Evolutionary conservation across 345 rosid genomes (phyloP), one percentile per base, ranked within the genome.

Genomic region (Boechera stricta): DNA sequence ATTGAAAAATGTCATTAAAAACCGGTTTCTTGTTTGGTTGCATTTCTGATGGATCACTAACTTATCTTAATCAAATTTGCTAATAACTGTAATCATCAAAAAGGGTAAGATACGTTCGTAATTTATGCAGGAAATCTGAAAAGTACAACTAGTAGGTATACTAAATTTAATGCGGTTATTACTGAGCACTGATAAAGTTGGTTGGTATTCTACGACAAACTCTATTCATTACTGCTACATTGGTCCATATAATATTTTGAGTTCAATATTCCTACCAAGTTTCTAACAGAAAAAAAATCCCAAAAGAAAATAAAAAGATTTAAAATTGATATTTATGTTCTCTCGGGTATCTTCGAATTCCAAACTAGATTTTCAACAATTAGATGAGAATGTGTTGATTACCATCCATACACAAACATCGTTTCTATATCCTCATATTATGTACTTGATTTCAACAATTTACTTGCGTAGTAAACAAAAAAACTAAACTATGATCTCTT

Each of bases 131-230:
- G 59, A 69, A 62, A 36, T 54, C 71, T 69, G 64, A 54, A 41
- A 61, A 69, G 64, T 77, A 54, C 33, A 10, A 53, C 7, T 42
- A 62, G 69, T 61, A 61, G 74, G 79, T 69, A 15, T 33, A 69
- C 74, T 61, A 33, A 52, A 52, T 69, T 76, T 6, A 76, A 60
- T 69, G 69, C 74, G 29, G 62, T 31, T 76, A 29, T 68, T 76
- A 76, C 74, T 68, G 56, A 60, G 65, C 18, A 26, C 26, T 61
- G n/a, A 54, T n/a, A 44, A 69, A 69, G 80, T 54, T 77, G 28
- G 66, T 63, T 54, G 71, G 71, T 70, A 64, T 69, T 77, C 65
- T 69, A 69, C n/a, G 38, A 69, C 75, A 62, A 36, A 42, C 63
- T 31, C 63, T 76, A 61, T 69, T 76, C 35, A 69, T 69, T 53